phyloP scores from a whole-genome alignment of 371 early-diverging fungal genomes.

The Lichtheimia ornata region DNA sequence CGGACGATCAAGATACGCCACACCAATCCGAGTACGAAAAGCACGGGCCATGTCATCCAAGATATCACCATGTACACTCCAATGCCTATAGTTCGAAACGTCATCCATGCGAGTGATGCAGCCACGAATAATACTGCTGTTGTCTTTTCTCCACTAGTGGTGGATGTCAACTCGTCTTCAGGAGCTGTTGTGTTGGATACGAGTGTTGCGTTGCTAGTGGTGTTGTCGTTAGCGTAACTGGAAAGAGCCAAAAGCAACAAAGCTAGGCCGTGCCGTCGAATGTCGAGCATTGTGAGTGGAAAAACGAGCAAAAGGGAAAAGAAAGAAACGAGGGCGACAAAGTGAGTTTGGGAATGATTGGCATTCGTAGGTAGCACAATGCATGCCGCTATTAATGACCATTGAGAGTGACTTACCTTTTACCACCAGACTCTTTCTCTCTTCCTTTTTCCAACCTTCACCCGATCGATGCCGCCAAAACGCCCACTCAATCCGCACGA shows the following conservation, averaged over 20 bases:
- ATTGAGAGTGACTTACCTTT: no score
- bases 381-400: no score
- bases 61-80: conserved; percentile 1
- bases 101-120: not conserved
- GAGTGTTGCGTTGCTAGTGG: not conserved
- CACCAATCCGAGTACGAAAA: not conserved
- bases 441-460: not conserved
- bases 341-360: conserved; percentile 1
- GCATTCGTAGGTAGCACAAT: no score
- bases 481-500: conserved; percentile 10
- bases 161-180: not conserved
- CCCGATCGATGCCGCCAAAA: conserved; percentile 8
- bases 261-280: not conserved
- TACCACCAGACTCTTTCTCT: not conserved
- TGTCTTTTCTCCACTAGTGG: not conserved
- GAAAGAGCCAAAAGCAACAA: not conserved
- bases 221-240: not conserved
- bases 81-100: not conserved
- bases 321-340: not conserved
- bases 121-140: conserved; percentile 1
- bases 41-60: not conserved
- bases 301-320: not conserved
- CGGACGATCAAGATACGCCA: conserved; percentile 5
- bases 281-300: no score
- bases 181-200: not conserved